Evolutionary conservation across 371 early-diverging fungal species (phyloP).

Genomic region (Apophysomyces elegans): DNA sequence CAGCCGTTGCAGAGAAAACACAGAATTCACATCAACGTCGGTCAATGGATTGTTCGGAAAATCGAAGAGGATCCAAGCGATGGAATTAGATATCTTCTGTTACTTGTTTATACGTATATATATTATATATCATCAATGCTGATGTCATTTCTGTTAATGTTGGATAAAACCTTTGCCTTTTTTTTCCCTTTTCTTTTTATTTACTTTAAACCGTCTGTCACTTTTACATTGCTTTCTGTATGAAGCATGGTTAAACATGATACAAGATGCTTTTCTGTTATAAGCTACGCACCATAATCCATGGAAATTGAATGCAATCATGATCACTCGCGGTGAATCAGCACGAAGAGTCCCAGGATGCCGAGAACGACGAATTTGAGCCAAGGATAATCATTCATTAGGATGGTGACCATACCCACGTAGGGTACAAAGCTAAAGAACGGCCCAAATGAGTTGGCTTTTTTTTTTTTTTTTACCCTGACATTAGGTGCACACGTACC

Average conservation of each 20-base stretch:
- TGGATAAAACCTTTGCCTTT: too few relatives aligned
- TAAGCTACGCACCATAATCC: not conserved
- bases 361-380: conserved; percentile 83
- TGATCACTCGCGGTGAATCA: conserved; percentile 58
- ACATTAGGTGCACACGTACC: conserved; percentile 46
- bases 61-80: not conserved
- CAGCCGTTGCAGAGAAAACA: not conserved
- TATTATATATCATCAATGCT: not conserved
- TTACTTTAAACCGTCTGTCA: too few relatives aligned
- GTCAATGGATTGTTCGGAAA: not conserved
- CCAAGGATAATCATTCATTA: conserved; percentile 95
- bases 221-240: too few relatives aligned
- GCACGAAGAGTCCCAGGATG: conserved; percentile 74
- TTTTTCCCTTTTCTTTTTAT: too few relatives aligned
- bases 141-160: too few relatives aligned
- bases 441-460: not conserved
- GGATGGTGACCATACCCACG: conserved; percentile 96
- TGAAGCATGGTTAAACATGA: too few relatives aligned
- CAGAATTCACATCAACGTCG: not conserved
- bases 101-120: conserved; percentile 7
- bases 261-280: too few relatives aligned
- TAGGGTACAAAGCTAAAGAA: conserved; percentile 80
- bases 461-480: not conserved
- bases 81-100: conserved; percentile 8
- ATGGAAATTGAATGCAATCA: not conserved